These are phyloP conservation scores for Cadophora sp. DNA, from an alignment of 2,329 filamentous ascomycete genomes.

Conservation along the genomic window DNA sequence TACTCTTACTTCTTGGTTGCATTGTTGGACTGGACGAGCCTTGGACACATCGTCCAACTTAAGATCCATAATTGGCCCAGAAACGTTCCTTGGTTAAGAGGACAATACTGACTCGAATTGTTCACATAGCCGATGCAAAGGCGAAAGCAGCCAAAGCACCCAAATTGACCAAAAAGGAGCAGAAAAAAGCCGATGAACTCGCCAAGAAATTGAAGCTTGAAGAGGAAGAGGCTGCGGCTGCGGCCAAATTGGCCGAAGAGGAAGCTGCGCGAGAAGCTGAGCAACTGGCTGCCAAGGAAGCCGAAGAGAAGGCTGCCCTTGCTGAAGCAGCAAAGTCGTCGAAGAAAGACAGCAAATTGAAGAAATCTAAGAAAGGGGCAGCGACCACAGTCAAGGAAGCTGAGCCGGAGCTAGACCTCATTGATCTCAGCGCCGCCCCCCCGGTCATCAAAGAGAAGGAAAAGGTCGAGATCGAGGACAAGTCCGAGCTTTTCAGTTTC, in stretches of 20 bases:
- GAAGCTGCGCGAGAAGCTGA: slow-evolving; percentile 46
- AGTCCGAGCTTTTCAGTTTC: slow-evolving; percentile 56
- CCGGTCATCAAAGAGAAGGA: no score
- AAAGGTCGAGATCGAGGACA: slow-evolving; percentile 43
- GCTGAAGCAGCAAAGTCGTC: slow-evolving; percentile 44
- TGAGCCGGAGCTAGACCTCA: slow-evolving; percentile 33
- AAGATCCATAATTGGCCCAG: background rate
- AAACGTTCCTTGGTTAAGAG: background rate
- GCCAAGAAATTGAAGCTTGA: slow-evolving; percentile 55
- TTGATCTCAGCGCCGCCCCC: slow-evolving; percentile 45
- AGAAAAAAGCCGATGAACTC: slow-evolving; percentile 54
- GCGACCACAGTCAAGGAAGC: slow-evolving; percentile 42
- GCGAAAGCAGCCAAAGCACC: slow-evolving; percentile 42
- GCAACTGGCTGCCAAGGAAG: slow-evolving; percentile 47
- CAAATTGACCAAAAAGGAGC: slow-evolving; percentile 57
- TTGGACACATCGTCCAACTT: background rate
- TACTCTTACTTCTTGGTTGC: background rate
- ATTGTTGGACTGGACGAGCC: background rate
- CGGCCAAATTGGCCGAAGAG: slow-evolving; percentile 46
- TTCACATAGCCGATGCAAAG: slow-evolving; percentile 33
- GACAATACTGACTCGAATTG: background rate
- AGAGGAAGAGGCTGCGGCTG: slow-evolving; percentile 45
- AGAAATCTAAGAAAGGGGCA: slow-evolving; percentile 47
- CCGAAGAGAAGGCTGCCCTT: slow-evolving; percentile 47
- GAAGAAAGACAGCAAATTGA: slow-evolving; percentile 45